Evolutionary conservation across 257 asterid genomes (phyloP).

Genomic region (Primulina eburnea): DNA sequence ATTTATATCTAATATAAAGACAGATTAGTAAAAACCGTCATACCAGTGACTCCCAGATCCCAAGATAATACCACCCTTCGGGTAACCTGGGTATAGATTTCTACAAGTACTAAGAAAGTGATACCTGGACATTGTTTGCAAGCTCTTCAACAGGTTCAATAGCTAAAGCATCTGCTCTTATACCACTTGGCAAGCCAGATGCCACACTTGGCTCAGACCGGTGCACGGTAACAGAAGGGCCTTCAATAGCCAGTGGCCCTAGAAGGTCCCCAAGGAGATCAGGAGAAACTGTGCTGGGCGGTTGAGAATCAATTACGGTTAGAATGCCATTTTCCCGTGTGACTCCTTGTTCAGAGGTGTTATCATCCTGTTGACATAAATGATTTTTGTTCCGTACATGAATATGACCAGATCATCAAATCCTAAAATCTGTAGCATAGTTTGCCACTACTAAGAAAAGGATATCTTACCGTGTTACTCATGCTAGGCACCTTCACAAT

Average conservation of each 20-base stretch:
- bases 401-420: slow-evolving; percentile 18
- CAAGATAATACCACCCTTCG: slow-evolving; percentile 5
- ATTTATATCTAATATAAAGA: slow-evolving; percentile 3
- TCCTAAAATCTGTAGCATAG: slow-evolving; percentile 13
- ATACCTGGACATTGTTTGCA: slow-evolving; percentile 67
- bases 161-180: slow-evolving; percentile 64
- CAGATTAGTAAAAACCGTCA: not conserved
- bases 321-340: slow-evolving; percentile 68
- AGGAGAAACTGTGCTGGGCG: slow-evolving; percentile 57
- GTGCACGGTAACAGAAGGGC: slow-evolving; percentile 47
- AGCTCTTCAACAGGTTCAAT: slow-evolving; percentile 74
- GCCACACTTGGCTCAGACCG: slow-evolving; percentile 46
- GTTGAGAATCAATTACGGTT: slow-evolving; percentile 74
- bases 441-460: slow-evolving; percentile 25
- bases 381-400: slow-evolving; percentile 22
- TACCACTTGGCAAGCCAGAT: slow-evolving; percentile 44
- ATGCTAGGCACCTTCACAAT: slow-evolving; percentile 70
- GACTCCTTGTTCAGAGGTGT: slow-evolving; percentile 44
- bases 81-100: slow-evolving; percentile 3
- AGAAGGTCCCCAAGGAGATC: slow-evolving; percentile 90
- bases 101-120: slow-evolving; percentile 23
- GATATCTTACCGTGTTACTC: slow-evolving; percentile 54
- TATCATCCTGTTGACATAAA: slow-evolving; percentile 48
- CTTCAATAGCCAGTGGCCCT: slow-evolving; percentile 79
- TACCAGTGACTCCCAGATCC: not conserved